Conservation (phyloP, 1,139 yeast species). For the Sugiyamaella xylanicola region DNA sequence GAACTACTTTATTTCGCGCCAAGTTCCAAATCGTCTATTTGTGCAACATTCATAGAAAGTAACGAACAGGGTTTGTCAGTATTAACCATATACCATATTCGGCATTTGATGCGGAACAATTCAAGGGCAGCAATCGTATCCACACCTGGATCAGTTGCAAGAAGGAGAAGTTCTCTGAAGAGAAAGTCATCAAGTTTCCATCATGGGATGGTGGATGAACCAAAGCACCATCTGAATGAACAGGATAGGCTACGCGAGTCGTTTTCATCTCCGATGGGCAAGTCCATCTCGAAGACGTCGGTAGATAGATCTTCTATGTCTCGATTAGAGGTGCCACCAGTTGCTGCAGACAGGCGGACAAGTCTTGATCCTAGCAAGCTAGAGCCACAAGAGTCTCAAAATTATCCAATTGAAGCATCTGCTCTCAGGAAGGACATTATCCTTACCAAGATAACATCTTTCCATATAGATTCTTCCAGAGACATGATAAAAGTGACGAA, state of each 20-base stretch:
- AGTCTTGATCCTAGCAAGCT: slow-evolving; percentile 16
- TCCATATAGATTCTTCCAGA: slow-evolving; percentile 24
- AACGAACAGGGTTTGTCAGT: background rate
- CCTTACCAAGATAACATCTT: slow-evolving; percentile 59
- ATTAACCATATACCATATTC: slow-evolving; percentile 34
- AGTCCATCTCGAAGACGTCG: slow-evolving; percentile 22
- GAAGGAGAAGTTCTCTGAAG: slow-evolving; percentile 27
- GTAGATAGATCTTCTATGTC: slow-evolving; percentile 31
- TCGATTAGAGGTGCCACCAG: slow-evolving; percentile 25
- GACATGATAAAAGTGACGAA: slow-evolving; percentile 48
- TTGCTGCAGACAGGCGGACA: slow-evolving; percentile 15
- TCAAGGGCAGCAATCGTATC: slow-evolving; percentile 21
- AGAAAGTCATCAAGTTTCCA: slow-evolving; percentile 27
- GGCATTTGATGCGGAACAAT: slow-evolving; percentile 27
- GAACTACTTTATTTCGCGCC: slow-evolving; percentile 45
- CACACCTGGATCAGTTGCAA: slow-evolving; percentile 17
- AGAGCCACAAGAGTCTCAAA: slow-evolving; percentile 17
- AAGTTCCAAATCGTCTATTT: slow-evolving; percentile 29
- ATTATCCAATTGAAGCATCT: slow-evolving; percentile 26
- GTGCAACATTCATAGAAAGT: slow-evolving; percentile 32
- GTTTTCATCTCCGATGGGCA: background rate
- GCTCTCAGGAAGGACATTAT: slow-evolving; percentile 64
- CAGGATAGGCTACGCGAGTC: slow-evolving; percentile 3
- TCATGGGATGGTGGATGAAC: background rate
- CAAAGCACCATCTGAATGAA: background rate